A percentile compares a stretch with the other conserved stretches of the same genome.
Evolutionary conservation across 106 monocot species (phyloP).

Genomic region (Posidonia australis): DNA sequence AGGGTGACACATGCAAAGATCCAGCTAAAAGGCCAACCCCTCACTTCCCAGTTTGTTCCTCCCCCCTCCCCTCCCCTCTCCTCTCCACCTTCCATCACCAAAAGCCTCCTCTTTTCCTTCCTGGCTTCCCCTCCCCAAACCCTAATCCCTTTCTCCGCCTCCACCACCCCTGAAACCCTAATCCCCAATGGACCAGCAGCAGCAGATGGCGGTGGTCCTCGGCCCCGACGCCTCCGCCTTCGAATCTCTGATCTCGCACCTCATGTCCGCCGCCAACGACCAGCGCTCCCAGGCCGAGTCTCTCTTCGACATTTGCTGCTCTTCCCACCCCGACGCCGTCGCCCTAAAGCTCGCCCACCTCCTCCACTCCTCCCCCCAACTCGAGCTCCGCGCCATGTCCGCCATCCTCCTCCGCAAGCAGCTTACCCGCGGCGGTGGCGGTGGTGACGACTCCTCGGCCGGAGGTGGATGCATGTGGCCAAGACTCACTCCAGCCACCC

Average conservation of each 20-base stretch:
- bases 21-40: no score
- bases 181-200: conserved; percentile 25
- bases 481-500: conserved; percentile 1
- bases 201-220: conserved; percentile 33
- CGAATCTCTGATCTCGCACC: conserved; percentile 47
- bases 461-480: background rate
- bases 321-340: conserved; percentile 57
- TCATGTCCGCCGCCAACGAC: conserved; percentile 74
- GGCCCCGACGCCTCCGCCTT: conserved; percentile 44
- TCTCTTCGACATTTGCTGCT: conserved; percentile 63
- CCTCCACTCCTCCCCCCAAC: conserved; percentile 47
- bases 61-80: no score
- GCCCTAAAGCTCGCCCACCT: conserved; percentile 44
- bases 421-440: conserved; percentile 17
- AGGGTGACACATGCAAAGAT: no score
- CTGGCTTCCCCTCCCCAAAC: background rate
- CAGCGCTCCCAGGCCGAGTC: conserved; percentile 70
- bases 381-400: conserved; percentile 76
- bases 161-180: background rate
- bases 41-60: no score
- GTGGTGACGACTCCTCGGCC: background rate
- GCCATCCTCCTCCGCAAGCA: conserved; percentile 81
- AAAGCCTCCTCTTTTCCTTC: no score
- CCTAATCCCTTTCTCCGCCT: background rate
- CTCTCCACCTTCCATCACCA: no score